Conservation (phyloP, 352 stramenopile species). For the Phytophthora brassicae region DNA sequence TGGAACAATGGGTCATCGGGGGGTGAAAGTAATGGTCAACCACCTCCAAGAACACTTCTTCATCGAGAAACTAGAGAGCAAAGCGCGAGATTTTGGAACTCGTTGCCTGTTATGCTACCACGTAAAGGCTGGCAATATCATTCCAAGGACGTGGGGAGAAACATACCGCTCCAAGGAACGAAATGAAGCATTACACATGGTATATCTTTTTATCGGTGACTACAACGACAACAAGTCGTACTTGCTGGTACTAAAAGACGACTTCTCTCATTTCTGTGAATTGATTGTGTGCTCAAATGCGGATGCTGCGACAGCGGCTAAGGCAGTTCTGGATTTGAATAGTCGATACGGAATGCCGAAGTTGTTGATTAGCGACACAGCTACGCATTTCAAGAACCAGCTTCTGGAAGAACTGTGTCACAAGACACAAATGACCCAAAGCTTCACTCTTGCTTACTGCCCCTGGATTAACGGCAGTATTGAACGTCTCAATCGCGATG, state of each 20-base stretch:
- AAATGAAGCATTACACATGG: constrained; percentile 9
- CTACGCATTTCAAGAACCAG: constrained; percentile 11
- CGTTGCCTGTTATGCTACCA: constrained; percentile 9
- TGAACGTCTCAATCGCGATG: neutral
- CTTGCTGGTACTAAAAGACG: constrained; percentile 9
- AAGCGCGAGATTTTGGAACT: neutral
- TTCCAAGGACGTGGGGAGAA: constrained; percentile 2
- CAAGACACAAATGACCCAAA: constrained; percentile 3
- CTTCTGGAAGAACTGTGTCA: constrained; percentile 8
- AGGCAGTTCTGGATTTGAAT: constrained; percentile 6
- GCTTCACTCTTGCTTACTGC: constrained; percentile 3
- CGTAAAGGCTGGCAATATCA: constrained; percentile 10
- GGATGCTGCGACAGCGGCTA: neutral
- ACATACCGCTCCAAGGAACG: neutral
- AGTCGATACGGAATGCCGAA: constrained; percentile 6
- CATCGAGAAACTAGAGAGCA: neutral
- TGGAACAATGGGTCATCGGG: constrained; percentile 9
- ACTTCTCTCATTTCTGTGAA: constrained; percentile 9
- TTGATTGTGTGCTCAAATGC: constrained; percentile 1
- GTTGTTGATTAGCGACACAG: constrained; percentile 8
- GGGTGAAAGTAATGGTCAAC: constrained; percentile 8
- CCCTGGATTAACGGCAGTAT: constrained; percentile 6
- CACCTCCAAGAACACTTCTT: constrained; percentile 5
- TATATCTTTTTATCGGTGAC: constrained; percentile 4
- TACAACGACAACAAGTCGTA: constrained; percentile 14